A percentile compares a stretch with the other conserved stretches of the same genome.
These are phyloP conservation scores for Hymenotorrendiella dingleyae DNA, from an alignment of 2,329 filamentous ascomycete genomes.

Conservation along the genomic window DNA sequence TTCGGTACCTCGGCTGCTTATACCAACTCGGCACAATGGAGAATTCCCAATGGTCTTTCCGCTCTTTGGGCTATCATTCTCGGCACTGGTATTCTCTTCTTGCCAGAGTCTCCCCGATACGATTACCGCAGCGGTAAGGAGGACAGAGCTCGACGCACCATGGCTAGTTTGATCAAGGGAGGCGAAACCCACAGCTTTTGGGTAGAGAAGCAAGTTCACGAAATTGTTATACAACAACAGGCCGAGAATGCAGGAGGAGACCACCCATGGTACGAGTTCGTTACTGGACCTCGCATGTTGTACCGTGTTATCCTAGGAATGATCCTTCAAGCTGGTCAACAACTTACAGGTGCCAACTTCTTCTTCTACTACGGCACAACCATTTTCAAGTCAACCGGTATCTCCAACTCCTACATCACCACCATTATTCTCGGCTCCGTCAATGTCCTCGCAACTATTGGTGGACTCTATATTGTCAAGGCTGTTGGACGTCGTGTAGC, in stretches of 20 bases:
- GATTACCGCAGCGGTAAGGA: slow-evolving; percentile 42
- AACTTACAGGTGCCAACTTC: slow-evolving; percentile 63
- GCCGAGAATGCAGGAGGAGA: slow-evolving; percentile 37
- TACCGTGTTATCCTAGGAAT: slow-evolving; percentile 60
- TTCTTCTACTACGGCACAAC: slow-evolving; percentile 63
- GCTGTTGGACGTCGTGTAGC: slow-evolving; percentile 58
- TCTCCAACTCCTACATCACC: slow-evolving; percentile 59
- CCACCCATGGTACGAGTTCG: slow-evolving; percentile 49
- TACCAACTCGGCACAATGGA: slow-evolving; percentile 48
- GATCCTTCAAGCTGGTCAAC: slow-evolving; percentile 57
- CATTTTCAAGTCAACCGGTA: slow-evolving; percentile 60
- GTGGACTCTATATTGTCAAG: slow-evolving; percentile 59
- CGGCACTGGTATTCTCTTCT: slow-evolving; percentile 43
- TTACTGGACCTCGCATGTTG: slow-evolving; percentile 60
- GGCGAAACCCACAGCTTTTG: slow-evolving; percentile 35
- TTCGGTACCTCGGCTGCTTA: slow-evolving; percentile 48
- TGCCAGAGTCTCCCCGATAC: slow-evolving; percentile 50
- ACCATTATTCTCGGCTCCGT: slow-evolving; percentile 63
- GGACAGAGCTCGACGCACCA: slow-evolving; percentile 43
- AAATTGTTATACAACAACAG: slow-evolving; percentile 46
- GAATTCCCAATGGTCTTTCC: slow-evolving; percentile 53
- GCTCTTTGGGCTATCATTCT: slow-evolving; percentile 51
- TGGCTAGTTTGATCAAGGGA: slow-evolving; percentile 36
- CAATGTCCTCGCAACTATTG: slow-evolving; percentile 62
- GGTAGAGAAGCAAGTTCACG: slow-evolving; percentile 43